Conservation (phyloP, 768 basidiomycete genomes). For the Boletus sensibilis region DNA sequence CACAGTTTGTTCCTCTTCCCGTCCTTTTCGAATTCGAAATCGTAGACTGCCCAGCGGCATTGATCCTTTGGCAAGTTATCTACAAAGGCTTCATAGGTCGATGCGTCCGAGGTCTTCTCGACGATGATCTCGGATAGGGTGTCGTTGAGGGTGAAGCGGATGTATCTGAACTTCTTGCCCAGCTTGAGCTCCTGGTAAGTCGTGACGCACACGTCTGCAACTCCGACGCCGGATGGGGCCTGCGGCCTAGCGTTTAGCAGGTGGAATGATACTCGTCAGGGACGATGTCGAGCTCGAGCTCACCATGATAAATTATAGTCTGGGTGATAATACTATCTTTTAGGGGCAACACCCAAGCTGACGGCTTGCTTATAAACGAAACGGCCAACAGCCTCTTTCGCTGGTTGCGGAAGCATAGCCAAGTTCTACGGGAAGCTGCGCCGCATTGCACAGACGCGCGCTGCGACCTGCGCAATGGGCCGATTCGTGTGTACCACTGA, state of each 20-base stretch:
- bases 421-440: slow-evolving; percentile 5
- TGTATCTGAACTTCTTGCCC: slow-evolving; percentile 67
- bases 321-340: background rate
- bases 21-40: slow-evolving; percentile 78
- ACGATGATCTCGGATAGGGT: slow-evolving; percentile 73
- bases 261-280: background rate
- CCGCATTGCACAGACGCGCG: slow-evolving; percentile 7
- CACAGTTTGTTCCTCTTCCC: slow-evolving; percentile 82
- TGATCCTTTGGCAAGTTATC: slow-evolving; percentile 67
- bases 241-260: slow-evolving; percentile 3
- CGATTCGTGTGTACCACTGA: background rate
- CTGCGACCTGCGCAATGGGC: slow-evolving; percentile 1
- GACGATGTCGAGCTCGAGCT: slow-evolving; percentile 12
- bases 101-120: slow-evolving; percentile 53
- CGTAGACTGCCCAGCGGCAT: slow-evolving; percentile 91
- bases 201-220: slow-evolving; percentile 51
- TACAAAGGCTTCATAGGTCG: slow-evolving; percentile 72
- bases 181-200: slow-evolving; percentile 25
- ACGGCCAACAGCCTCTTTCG: background rate
- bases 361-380: slow-evolving; percentile 12
- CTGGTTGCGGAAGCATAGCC: background rate
- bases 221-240: slow-evolving; percentile 40
- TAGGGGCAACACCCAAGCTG: slow-evolving; percentile 12
- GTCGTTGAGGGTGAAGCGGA: slow-evolving; percentile 71
- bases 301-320: slow-evolving; percentile 23